Percentiles rank a stretch among this genome's conserved stretches.
Conservation (phyloP, 352 stramenopile species). For the Globisporangium carolinianum region DNA sequence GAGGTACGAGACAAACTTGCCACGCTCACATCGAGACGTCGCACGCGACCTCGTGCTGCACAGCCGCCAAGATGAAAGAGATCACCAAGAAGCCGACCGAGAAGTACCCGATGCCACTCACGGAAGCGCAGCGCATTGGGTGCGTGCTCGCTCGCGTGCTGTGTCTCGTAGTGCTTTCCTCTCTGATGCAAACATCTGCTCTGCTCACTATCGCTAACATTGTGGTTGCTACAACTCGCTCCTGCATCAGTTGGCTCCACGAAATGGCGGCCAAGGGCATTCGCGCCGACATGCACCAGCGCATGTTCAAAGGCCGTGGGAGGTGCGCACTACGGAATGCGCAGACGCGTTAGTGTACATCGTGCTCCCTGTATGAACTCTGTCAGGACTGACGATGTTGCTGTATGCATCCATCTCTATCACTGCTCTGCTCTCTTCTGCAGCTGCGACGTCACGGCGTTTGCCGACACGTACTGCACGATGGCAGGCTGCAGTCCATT, state of each 20-base stretch:
- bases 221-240: background rate
- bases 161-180: too few species aligned
- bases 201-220: background rate
- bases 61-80: constrained; percentile 56
- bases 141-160: constrained; percentile 12
- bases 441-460: constrained; percentile 80
- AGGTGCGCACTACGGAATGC: constrained; percentile 27
- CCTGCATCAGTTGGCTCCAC: constrained; percentile 49
- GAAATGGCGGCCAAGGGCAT: constrained; percentile 62
- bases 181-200: background rate
- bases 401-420: background rate
- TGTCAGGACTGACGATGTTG: background rate
- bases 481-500: constrained; percentile 83
- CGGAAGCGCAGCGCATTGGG: constrained; percentile 68
- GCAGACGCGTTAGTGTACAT: background rate
- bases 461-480: constrained; percentile 78
- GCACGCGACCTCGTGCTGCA: background rate
- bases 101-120: constrained; percentile 57
- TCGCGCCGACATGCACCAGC: constrained; percentile 62
- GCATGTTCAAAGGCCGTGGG: constrained; percentile 77
- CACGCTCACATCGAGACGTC: background rate
- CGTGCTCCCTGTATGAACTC: too few species aligned
- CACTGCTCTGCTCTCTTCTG: background rate
- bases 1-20: too few species aligned
- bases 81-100: constrained; percentile 63